Evolutionary conservation across 2,329 filamentous ascomycete species (phyloP).

Genomic region (Hysterium pulicare): DNA sequence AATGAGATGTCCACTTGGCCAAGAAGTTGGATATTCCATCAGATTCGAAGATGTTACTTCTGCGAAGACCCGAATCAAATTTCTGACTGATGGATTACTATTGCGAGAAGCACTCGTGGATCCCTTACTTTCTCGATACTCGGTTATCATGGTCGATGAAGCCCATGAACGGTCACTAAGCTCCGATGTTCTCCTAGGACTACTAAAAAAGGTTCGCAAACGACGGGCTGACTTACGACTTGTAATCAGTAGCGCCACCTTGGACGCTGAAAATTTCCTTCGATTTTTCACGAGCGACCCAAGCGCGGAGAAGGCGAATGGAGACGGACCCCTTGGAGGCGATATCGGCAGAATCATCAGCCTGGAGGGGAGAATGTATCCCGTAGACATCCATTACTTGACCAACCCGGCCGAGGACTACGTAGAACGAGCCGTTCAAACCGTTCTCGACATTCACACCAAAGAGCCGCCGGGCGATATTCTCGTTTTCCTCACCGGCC

Average conservation of each 20-base stretch:
- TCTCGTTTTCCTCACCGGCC: slow-evolving; percentile 84
- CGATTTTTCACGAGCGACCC: slow-evolving; percentile 65
- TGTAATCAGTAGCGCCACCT: slow-evolving; percentile 87
- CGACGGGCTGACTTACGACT: slow-evolving; percentile 78
- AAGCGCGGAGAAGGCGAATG: slow-evolving; percentile 30
- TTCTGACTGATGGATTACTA: slow-evolving; percentile 88
- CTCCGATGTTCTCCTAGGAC: slow-evolving; percentile 83
- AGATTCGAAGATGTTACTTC: slow-evolving; percentile 89
- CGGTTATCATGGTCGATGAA: slow-evolving; percentile 96
- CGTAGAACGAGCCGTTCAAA: slow-evolving; percentile 74
- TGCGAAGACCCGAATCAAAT: slow-evolving; percentile 82
- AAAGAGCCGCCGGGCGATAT: slow-evolving; percentile 82
- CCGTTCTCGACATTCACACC: slow-evolving; percentile 82
- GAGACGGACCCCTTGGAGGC: slow-evolving; percentile 30
- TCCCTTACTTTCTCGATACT: slow-evolving; percentile 84
- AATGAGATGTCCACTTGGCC: slow-evolving; percentile 77
- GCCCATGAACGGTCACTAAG: slow-evolving; percentile 92
- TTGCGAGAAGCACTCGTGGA: slow-evolving; percentile 91
- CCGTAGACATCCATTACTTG: slow-evolving; percentile 82
- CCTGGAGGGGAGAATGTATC: slow-evolving; percentile 82
- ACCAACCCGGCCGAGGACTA: slow-evolving; percentile 80
- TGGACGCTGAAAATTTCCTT: slow-evolving; percentile 84
- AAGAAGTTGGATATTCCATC: slow-evolving; percentile 86
- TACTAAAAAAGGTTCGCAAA: slow-evolving; percentile 85
- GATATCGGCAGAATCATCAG: slow-evolving; percentile 67